A percentile compares a stretch with the other conserved stretches of the same genome.
These are phyloP conservation scores for Solanum lycopersicoides DNA, from an alignment of 257 asterid species.

Conservation along the genomic window DNA sequence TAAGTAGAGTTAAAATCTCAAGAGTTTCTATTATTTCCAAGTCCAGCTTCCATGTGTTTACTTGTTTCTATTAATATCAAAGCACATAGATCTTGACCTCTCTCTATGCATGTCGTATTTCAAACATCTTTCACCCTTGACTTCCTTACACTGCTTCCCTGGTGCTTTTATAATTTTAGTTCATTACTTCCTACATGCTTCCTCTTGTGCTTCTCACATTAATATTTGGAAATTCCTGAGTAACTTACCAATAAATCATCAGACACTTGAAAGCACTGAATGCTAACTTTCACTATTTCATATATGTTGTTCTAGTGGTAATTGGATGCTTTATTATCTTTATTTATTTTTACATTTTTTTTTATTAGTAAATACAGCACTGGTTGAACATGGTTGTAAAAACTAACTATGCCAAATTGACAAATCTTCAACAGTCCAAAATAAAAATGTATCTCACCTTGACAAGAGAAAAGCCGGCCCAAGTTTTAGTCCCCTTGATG, in stretches of 20 bases:
- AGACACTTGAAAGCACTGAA: neutral
- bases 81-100: neutral
- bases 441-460: slow-evolving; percentile 35
- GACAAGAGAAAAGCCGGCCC: slow-evolving; percentile 87
- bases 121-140: neutral
- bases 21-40: neutral
- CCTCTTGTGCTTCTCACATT: neutral
- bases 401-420: neutral
- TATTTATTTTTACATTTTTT: neutral
- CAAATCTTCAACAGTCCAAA: neutral
- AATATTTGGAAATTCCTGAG: neutral
- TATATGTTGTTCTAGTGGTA: neutral
- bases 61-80: neutral
- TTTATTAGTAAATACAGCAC: neutral
- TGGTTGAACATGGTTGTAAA: neutral
- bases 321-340: neutral
- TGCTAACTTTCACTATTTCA: neutral
- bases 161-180: neutral
- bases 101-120: neutral
- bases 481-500: slow-evolving; percentile 71
- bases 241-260: neutral
- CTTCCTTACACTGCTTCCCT: neutral
- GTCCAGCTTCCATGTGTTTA: neutral
- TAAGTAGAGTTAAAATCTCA: neutral
- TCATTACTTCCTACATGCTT: neutral